Evolutionary conservation across 202 grass and related monocot species (phyloP).

Genomic region (Eragrostis tef): DNA sequence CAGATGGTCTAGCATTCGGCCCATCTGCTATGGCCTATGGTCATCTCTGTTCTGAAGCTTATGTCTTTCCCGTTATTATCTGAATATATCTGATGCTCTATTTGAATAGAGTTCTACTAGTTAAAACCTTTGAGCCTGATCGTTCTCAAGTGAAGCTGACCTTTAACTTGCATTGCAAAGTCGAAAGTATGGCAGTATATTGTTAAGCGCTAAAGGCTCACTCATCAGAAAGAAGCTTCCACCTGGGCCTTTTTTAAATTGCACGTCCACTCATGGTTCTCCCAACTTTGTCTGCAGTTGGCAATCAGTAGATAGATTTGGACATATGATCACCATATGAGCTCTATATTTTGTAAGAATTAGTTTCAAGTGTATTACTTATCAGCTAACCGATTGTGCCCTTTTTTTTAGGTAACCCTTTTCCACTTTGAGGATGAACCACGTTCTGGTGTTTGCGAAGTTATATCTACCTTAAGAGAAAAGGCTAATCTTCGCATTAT

Average conservation of each 20-base stretch:
- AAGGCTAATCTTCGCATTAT: conserved; percentile 87
- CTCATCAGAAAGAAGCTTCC: neutral
- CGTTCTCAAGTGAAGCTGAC: neutral
- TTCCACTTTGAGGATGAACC: conserved; percentile 99
- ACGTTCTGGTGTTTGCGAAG: conserved; percentile 68
- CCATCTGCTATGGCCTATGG: too few relatives aligned
- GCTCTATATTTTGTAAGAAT: conserved; percentile 8
- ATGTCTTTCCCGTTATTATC: neutral
- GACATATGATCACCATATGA: conserved; percentile 21
- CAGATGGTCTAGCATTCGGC: neutral
- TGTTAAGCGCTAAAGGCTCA: neutral
- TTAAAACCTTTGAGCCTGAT: conserved; percentile 13
- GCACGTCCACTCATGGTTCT: neutral
- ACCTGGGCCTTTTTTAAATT: neutral
- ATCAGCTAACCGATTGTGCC: neutral
- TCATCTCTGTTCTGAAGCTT: conserved; percentile 5
- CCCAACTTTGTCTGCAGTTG: neutral
- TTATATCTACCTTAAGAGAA: conserved; percentile 83
- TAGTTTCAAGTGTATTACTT: conserved; percentile 12
- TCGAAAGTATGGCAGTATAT: neutral
- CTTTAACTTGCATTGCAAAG: neutral
- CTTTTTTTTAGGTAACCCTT: conserved; percentile 77
- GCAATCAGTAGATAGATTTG: conserved; percentile 13
- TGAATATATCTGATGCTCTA: conserved; percentile 13
- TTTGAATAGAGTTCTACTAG: conserved; percentile 6